Percentiles rank a stretch among this genome's conserved stretches.
These are phyloP conservation scores for Gonapodya sp. DNA, from an alignment of 192 early-diverging fungal genomes.

Conservation along the genomic window DNA sequence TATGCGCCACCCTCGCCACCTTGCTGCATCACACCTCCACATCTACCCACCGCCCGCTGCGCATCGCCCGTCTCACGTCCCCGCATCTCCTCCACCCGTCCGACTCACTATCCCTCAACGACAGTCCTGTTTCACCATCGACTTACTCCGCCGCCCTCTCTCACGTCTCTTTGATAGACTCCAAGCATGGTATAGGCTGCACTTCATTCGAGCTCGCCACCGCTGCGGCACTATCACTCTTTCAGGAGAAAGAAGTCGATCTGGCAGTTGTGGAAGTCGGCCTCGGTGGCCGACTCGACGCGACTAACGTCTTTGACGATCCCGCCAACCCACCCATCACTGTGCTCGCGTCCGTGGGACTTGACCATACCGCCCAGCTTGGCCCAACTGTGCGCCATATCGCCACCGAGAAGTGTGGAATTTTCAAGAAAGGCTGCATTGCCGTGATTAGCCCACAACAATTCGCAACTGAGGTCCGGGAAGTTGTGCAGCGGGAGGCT, in stretches of 20 bases:
- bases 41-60: conserved; percentile 15
- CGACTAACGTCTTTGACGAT: conserved; percentile 64
- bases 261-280: conserved; percentile 78
- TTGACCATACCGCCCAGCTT: conserved; percentile 67
- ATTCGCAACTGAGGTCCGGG: background rate
- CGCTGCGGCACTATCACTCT: conserved; percentile 37
- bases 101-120: conserved; percentile 58
- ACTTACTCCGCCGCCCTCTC: conserved; percentile 29
- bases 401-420: conserved; percentile 69
- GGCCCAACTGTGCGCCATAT: conserved; percentile 60
- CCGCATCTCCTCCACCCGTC: conserved; percentile 61
- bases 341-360: conserved; percentile 57
- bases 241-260: conserved; percentile 42
- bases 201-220: background rate
- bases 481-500: background rate
- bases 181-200: conserved; percentile 20
- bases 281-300: conserved; percentile 65
- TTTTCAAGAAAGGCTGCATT: conserved; percentile 33
- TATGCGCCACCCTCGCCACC: conserved; percentile 45
- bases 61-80: conserved; percentile 62
- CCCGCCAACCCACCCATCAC: conserved; percentile 27
- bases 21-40: conserved; percentile 3
- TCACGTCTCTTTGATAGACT: conserved; percentile 32
- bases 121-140: conserved; percentile 25
- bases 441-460: background rate